These are phyloP conservation scores for Mentha longifolia DNA, from an alignment of 257 asterid species.

Conservation along the genomic window DNA sequence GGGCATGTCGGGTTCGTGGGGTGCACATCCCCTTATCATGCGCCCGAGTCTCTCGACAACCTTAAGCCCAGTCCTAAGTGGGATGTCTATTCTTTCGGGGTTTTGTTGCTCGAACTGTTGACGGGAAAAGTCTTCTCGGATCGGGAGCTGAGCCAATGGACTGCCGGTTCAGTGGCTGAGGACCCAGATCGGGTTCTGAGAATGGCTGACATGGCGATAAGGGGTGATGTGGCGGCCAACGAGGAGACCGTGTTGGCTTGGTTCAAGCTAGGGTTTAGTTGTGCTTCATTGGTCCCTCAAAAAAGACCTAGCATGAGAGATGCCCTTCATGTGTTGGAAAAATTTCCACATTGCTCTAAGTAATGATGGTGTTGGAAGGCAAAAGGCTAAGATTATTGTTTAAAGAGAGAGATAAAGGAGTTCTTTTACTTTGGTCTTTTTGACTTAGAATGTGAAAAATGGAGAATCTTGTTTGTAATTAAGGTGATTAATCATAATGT, in stretches of 20 bases:
- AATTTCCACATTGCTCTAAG: conserved; percentile 44
- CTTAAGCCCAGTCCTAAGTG: conserved; percentile 77
- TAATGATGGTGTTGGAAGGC: conserved; percentile 38
- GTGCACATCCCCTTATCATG: conserved; percentile 83
- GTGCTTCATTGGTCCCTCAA: conserved; percentile 83
- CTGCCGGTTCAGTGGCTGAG: conserved; percentile 42
- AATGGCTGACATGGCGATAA: conserved; percentile 72
- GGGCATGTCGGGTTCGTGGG: conserved; percentile 53
- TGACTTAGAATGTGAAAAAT: conserved; percentile 48
- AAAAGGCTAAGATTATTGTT: conserved; percentile 27
- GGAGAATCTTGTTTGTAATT: conserved; percentile 47
- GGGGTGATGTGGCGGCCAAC: conserved; percentile 61
- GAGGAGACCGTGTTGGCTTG: conserved; percentile 71
- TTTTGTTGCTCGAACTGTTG: conserved; percentile 71
- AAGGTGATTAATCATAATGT: conserved; percentile 21
- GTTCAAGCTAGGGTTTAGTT: conserved; percentile 79
- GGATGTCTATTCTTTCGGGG: conserved; percentile 94
- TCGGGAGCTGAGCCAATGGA: conserved; percentile 73
- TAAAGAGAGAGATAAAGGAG: conserved; percentile 38
- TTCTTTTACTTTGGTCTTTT: conserved; percentile 37
- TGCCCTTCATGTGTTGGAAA: conserved; percentile 71
- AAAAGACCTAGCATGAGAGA: conserved; percentile 93
- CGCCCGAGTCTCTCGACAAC: conserved; percentile 84
- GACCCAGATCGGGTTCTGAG: conserved; percentile 54
- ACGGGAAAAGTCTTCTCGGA: conserved; percentile 84